phyloP scores from a whole-genome alignment of 495 filamentous ascomycete genomes.

The Gamarada debralockiae region DNA sequence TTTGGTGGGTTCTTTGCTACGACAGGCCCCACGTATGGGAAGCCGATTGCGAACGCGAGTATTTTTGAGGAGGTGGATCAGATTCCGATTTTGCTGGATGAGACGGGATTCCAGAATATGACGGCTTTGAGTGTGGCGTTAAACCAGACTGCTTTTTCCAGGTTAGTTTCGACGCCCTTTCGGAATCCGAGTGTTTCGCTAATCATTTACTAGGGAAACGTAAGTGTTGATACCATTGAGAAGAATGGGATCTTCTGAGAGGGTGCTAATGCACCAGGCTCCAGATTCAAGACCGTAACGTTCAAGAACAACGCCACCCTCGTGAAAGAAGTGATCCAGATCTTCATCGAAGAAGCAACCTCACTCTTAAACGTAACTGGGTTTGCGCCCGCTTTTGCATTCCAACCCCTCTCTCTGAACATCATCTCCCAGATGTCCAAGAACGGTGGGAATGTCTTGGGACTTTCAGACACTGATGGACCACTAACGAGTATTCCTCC shows the following conservation, averaged over 20 bases:
- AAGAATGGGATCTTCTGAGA: too few species aligned
- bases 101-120: conserved; percentile 8
- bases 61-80: conserved; percentile 22
- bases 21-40: conserved; percentile 15
- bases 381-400: conserved; percentile 32
- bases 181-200: conserved; percentile 32
- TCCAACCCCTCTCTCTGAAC: background rate
- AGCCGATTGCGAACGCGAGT: conserved; percentile 18
- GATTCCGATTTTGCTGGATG: conserved; percentile 10
- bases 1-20: conserved; percentile 11
- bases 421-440: conserved; percentile 27
- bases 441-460: conserved; percentile 48
- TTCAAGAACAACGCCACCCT: too few species aligned
- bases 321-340: too few species aligned
- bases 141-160: conserved; percentile 12
- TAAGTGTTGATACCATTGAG: too few species aligned
- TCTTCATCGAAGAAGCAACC: too few species aligned
- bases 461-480: conserved; percentile 34
- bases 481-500: too few species aligned
- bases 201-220: too few species aligned
- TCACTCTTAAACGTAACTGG: conserved; percentile 30
- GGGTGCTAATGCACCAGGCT: too few species aligned
- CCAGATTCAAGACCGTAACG: too few species aligned
- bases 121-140: conserved; percentile 2
- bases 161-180: conserved; percentile 14